phyloP scores from a whole-genome alignment of 1,284 basidiomycete species.

The Sanghuangporus baumii region DNA sequence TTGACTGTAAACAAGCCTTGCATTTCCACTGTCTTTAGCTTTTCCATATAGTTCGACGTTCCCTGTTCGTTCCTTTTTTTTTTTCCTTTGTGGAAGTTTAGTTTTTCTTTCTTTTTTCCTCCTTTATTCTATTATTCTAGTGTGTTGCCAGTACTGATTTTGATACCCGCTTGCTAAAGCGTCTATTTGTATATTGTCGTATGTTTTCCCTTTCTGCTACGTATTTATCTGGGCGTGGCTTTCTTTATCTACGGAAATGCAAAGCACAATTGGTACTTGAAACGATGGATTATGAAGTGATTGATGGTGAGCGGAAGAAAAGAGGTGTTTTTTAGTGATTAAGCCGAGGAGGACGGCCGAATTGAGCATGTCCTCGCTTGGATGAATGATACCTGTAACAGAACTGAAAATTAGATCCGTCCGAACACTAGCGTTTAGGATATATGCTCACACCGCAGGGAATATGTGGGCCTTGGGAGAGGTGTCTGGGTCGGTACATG shows the following conservation, averaged over 20 bases:
- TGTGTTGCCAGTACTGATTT: conserved; percentile 15
- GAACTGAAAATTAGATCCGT: neutral
- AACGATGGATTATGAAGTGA: neutral
- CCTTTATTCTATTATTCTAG: neutral
- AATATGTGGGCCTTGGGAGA: neutral
- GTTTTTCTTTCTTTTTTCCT: neutral
- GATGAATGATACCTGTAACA: neutral
- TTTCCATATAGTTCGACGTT: too few relatives aligned
- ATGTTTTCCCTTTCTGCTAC: conserved; percentile 8
- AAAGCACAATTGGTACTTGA: neutral
- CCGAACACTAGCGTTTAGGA: neutral
- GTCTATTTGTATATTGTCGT: conserved; percentile 15
- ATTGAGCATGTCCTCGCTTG: neutral
- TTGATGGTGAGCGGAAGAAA: too few relatives aligned
- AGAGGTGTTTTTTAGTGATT: too few relatives aligned
- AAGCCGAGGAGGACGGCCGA: neutral
- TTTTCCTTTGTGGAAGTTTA: conserved; percentile 2
- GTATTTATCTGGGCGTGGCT: neutral
- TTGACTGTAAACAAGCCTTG: neutral
- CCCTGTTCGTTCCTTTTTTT: neutral
- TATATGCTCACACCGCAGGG: neutral
- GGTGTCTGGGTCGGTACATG: too few relatives aligned
- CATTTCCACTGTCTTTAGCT: conserved; percentile 7
- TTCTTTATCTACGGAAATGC: neutral
- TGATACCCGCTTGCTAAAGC: conserved; percentile 15